Conservation (phyloP, 2,329 filamentous ascomycete species). For the Tolypocladium capitatum region DNA sequence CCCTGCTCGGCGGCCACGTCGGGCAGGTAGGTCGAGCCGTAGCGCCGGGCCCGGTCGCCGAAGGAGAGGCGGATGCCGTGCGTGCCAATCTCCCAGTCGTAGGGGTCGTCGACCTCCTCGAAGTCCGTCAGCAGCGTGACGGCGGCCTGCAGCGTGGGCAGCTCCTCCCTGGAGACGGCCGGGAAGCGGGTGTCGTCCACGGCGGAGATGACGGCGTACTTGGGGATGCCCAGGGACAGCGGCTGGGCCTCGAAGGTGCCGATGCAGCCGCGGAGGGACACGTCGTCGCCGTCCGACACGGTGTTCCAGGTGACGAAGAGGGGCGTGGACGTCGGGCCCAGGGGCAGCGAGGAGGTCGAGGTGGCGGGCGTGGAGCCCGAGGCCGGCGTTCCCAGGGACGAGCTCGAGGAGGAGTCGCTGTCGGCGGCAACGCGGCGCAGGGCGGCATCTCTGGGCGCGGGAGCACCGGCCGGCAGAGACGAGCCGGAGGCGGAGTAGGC, state of each 20-base stretch:
- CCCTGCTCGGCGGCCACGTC: slow-evolving; percentile 87
- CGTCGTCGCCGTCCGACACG: slow-evolving; percentile 22
- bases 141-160: slow-evolving; percentile 46
- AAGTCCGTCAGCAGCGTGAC: slow-evolving; percentile 82
- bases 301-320: slow-evolving; percentile 96
- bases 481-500: slow-evolving; percentile 17
- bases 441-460: slow-evolving; percentile 24
- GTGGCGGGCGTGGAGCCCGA: slow-evolving; percentile 32
- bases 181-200: slow-evolving; percentile 50
- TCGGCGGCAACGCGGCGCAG: slow-evolving; percentile 26
- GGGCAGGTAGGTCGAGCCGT: slow-evolving; percentile 81
- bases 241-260: slow-evolving; percentile 78
- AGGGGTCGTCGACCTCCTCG: slow-evolving; percentile 55
- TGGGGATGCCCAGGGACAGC: slow-evolving; percentile 57
- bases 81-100: slow-evolving; percentile 77
- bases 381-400: slow-evolving; percentile 23
- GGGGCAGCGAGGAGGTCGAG: slow-evolving; percentile 26
- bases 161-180: slow-evolving; percentile 38
- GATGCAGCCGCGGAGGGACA: slow-evolving; percentile 80
- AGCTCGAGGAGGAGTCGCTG: slow-evolving; percentile 19
- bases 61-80: slow-evolving; percentile 87
- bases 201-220: slow-evolving; percentile 72
- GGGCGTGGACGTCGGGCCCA: slow-evolving; percentile 41
- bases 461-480: slow-evolving; percentile 4
- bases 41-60: slow-evolving; percentile 55